Evolutionary conservation across 2,329 filamentous ascomycete species (phyloP).

Genomic region (Cladosporium oxysporum): DNA sequence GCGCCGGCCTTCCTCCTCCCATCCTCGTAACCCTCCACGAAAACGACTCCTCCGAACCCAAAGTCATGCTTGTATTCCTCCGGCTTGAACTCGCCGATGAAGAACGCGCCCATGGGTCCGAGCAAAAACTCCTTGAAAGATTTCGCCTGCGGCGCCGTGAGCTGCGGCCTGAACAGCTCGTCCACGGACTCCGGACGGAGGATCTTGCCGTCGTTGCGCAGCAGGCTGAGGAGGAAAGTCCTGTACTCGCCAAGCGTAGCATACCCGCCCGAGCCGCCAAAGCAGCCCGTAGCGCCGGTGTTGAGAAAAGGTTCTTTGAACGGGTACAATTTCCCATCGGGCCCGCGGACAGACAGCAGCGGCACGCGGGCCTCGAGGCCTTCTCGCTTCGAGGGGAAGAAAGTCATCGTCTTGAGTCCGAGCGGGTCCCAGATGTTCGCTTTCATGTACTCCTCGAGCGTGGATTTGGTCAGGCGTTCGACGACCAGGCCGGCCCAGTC

Average conservation of each 20-base stretch:
- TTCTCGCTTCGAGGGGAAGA: slow-evolving; percentile 29
- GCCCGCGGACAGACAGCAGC: slow-evolving; percentile 26
- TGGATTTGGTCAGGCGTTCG: slow-evolving; percentile 48
- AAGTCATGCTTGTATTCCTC: slow-evolving; percentile 36
- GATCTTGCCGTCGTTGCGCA: slow-evolving; percentile 52
- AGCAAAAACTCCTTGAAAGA: slow-evolving; percentile 35
- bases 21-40: slow-evolving; percentile 40
- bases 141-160: slow-evolving; percentile 34
- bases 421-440: slow-evolving; percentile 50
- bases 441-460: slow-evolving; percentile 48
- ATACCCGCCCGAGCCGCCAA: slow-evolving; percentile 38
- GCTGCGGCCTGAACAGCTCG: slow-evolving; percentile 52
- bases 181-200: slow-evolving; percentile 46
- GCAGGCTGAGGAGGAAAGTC: slow-evolving; percentile 49
- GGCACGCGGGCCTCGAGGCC: slow-evolving; percentile 28
- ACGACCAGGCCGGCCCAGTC: slow-evolving; percentile 59
- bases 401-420: slow-evolving; percentile 40
- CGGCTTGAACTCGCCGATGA: slow-evolving; percentile 38
- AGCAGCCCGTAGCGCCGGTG: slow-evolving; percentile 33
- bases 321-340: slow-evolving; percentile 27
- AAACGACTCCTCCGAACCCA: slow-evolving; percentile 48
- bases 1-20: slow-evolving; percentile 43
- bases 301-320: slow-evolving; percentile 27
- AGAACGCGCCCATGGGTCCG: slow-evolving; percentile 35
- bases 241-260: slow-evolving; percentile 45